Evolutionary conservation across 2,329 filamentous ascomycete species (phyloP).

Genomic region (Apiospora pterosperma): DNA sequence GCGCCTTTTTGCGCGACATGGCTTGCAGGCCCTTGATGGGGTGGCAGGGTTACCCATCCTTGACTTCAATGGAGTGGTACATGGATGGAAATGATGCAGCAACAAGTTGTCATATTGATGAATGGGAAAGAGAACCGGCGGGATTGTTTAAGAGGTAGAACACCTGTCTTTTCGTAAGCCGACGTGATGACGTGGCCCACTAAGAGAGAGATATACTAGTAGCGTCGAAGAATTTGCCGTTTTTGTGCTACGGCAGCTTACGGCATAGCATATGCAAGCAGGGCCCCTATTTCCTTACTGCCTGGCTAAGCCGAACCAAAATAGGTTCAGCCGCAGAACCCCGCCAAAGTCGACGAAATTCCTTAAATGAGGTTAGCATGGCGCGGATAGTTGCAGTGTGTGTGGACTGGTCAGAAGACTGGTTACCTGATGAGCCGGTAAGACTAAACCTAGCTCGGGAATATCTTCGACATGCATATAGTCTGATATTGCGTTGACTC

Average conservation of each 20-base stretch:
- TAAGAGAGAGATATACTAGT: neutral
- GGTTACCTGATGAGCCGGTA: no score
- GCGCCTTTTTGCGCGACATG: neutral
- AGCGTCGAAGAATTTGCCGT: neutral
- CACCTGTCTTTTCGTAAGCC: neutral
- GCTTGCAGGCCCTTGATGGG: neutral
- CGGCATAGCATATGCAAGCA: neutral
- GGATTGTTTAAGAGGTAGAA: no score
- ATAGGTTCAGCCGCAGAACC: no score
- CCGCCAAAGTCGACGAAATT: no score
- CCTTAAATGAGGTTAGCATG: no score
- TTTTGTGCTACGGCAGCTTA: neutral
- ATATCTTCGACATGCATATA: neutral
- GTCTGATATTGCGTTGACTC: neutral
- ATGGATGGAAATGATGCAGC: no score
- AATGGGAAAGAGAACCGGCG: no score
- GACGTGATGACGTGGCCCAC: neutral
- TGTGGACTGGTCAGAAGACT: no score
- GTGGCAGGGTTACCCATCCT: neutral
- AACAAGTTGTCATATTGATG: no score
- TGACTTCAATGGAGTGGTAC: neutral
- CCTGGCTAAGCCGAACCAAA: no score
- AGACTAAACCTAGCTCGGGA: neutral
- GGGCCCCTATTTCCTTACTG: no score
- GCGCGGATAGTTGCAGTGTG: no score